Base-by-base conservation (phyloP, 164 flowering plant species). In the Pachysandra terminalis region DNA sequence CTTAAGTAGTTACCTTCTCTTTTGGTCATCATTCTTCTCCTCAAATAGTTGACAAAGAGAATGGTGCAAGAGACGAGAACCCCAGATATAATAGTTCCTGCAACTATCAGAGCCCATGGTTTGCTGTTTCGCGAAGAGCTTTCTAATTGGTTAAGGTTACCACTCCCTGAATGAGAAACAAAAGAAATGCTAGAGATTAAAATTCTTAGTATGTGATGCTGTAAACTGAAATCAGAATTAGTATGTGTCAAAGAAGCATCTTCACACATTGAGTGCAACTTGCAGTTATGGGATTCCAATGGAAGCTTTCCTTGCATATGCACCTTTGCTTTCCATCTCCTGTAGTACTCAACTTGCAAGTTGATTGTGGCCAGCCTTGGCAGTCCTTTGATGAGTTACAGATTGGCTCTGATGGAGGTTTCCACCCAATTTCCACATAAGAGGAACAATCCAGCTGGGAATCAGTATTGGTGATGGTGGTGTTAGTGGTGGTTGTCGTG, bases 341-440 rank as follows among this genome's bases (percentile, higher is more conserved):
- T 22, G 64, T 40, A 19, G 17, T n/a, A 55, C n/a, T 73, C 12
- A 10, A 15, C 60, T 14, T n/a, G 67, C 84, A 81, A 35, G 71
- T 63, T 21, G 84, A 74, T 61, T 76, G 56, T 0, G 78, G 78
- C 81, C 81, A 78, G 35, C 68, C 77, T 53, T 45, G 58, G 72
- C 86, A 83, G 69, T 79, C 82, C 48, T 58, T n/a, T 3, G 64
- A 28, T 15, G 74, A 71, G 56, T 40, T 59, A 66, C 82, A 83
- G 26, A 66, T 52, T 13, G 84, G 84, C 66, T 79, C 81, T 10
- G 23, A 26, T 3, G 83, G 78, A 4, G 79, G 77, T 22, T 75
- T 71, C 84, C 86, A 83, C 37, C 55, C 41, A 9, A 83, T 68
- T 64, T 79, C 83, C 0, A 76, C n/a, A 67, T 67, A 13, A 59